phyloP scores from a whole-genome alignment of 306 rosid genomes.

The Biancaea sappan region DNA sequence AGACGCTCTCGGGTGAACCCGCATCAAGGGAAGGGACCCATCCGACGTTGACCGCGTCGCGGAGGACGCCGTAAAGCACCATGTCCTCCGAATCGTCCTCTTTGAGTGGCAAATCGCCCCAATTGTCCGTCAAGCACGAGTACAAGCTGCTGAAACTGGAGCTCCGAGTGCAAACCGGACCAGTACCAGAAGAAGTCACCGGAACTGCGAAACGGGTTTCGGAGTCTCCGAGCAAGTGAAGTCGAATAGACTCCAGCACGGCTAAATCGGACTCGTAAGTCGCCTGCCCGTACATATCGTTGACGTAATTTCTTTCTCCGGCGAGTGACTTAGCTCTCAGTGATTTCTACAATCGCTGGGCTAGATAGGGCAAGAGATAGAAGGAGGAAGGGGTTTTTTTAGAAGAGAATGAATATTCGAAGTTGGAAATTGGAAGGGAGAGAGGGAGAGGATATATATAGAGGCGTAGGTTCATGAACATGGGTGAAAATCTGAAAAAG shows the following conservation, averaged over 20 bases:
- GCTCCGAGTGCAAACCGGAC: conserved; percentile 57
- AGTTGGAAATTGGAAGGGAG: not conserved
- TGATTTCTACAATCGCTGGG: not conserved
- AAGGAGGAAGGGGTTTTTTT: not conserved
- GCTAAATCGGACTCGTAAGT: conserved; percentile 52
- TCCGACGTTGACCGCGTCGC: conserved; percentile 74
- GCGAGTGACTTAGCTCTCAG: not conserved
- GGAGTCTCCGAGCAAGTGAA: conserved; percentile 67
- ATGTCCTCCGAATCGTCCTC: conserved; percentile 92
- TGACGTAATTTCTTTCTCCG: not conserved
- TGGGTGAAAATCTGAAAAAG: not conserved
- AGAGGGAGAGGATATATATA: conserved; percentile 44
- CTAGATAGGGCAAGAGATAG: too few species aligned
- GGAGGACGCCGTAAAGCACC: conserved; percentile 75
- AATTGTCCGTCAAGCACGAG: conserved; percentile 68
- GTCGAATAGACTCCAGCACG: conserved; percentile 62
- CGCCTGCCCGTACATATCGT: conserved; percentile 38
- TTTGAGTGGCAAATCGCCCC: conserved; percentile 86
- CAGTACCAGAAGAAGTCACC: conserved; percentile 10
- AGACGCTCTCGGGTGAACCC: conserved; percentile 32
- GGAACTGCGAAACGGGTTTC: conserved; percentile 42
- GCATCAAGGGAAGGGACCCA: conserved; percentile 77
- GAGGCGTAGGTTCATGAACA: conserved; percentile 60
- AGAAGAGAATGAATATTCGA: conserved; percentile 38
- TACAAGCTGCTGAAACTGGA: conserved; percentile 69